Conservation (phyloP, 2,329 filamentous ascomycete genomes). For the Pseudogymnoascus pannorum region DNA sequence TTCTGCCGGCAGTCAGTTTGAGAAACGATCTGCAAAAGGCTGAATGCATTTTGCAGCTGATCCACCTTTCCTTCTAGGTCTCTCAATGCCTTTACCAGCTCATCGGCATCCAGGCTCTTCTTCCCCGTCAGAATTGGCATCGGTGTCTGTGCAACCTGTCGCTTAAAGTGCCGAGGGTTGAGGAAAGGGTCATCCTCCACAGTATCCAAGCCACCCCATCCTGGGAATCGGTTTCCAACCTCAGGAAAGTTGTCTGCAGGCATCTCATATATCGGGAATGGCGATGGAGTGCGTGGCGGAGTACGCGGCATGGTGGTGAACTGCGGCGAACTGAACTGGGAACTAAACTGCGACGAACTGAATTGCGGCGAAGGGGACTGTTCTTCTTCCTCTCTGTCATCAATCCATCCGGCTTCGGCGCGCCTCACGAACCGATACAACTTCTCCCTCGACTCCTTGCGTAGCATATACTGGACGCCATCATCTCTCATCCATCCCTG, state of each 20-base stretch:
- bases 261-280: not conserved
- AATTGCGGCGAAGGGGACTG: not conserved
- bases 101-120: slow-evolving; percentile 1
- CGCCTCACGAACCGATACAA: slow-evolving; percentile 2
- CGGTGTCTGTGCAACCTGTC: not conserved
- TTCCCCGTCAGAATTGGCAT: not conserved
- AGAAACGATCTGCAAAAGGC: not conserved
- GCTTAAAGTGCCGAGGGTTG: not conserved
- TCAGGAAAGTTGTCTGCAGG: slow-evolving; percentile 1
- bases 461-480: slow-evolving; percentile 1
- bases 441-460: slow-evolving; percentile 1
- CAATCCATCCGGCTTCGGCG: not conserved
- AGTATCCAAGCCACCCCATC: not conserved
- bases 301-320: not conserved
- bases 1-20: not conserved
- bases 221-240: not conserved
- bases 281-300: not conserved
- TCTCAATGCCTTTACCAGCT: not conserved
- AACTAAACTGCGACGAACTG: not conserved
- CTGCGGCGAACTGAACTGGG: not conserved
- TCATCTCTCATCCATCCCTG: slow-evolving; percentile 2
- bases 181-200: not conserved
- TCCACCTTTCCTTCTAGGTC: not conserved
- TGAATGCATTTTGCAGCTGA: not conserved
- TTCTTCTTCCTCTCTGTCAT: not conserved